These are phyloP conservation scores for Spathaspora girioi DNA, from an alignment of 805 yeast species.

Conservation along the genomic window DNA sequence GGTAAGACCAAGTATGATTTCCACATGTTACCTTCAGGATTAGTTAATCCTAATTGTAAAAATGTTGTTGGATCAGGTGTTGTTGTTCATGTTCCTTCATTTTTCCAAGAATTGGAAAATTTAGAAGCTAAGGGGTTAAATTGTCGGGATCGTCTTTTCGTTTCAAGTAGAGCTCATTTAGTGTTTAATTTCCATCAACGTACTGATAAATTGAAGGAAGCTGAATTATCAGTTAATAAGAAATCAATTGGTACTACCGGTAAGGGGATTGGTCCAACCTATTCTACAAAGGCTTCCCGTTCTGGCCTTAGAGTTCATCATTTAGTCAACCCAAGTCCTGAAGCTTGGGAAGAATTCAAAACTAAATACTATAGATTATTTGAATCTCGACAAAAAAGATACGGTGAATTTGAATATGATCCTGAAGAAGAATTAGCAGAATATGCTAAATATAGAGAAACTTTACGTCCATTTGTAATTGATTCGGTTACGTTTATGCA, in stretches of 20 bases:
- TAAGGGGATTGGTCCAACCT: conserved; percentile 98
- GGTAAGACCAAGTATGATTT: conserved; percentile 86
- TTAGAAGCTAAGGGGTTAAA: conserved; percentile 79
- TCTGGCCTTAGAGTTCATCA: conserved; percentile 97
- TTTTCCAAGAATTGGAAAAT: conserved; percentile 80
- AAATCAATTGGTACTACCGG: conserved; percentile 97
- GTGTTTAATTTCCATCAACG: conserved; percentile 98
- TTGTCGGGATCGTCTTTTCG: conserved; percentile 71
- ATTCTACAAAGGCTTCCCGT: conserved; percentile 94
- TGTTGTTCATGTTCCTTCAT: conserved; percentile 90
- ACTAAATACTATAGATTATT: conserved; percentile 71
- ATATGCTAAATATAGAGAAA: conserved; percentile 71
- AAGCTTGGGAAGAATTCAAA: conserved; percentile 91
- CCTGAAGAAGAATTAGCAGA: conserved; percentile 72
- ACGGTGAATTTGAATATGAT: conserved; percentile 90
- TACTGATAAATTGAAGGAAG: conserved; percentile 92
- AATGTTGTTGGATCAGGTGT: conserved; percentile 96
- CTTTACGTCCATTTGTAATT: conserved; percentile 84
- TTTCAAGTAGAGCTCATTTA: conserved; percentile 91
- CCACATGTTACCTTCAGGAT: conserved; percentile 99
- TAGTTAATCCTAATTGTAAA: conserved; percentile 86
- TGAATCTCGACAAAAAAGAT: conserved; percentile 80
- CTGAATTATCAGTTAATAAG: conserved; percentile 75
- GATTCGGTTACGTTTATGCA: conserved; percentile 87
- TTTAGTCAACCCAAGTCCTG: conserved; percentile 82